A percentile compares a stretch with the other conserved stretches of the same genome.
These are phyloP conservation scores for Trifolium repens DNA, from an alignment of 306 rosid species.

Conservation along the genomic window DNA sequence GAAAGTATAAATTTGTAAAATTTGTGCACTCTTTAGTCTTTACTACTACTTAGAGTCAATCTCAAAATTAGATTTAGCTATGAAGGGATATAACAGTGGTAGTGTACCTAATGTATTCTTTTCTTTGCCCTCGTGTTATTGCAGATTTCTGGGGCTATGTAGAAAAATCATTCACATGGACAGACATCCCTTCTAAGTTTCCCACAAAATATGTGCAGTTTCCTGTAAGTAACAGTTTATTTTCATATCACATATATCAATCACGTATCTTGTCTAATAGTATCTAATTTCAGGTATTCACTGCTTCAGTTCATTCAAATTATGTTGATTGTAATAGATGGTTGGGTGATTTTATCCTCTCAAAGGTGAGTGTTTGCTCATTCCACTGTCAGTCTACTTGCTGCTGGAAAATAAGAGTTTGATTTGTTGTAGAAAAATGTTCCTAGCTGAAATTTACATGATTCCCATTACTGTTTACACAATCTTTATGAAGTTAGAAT, in stretches of 20 bases:
- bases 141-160: conserved; percentile 94
- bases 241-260: conserved; percentile 36
- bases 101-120: conserved; percentile 8
- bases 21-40: background rate
- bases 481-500: conserved; percentile 11
- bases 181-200: conserved; percentile 92
- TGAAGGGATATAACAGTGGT: conserved; percentile 16
- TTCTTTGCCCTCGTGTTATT: conserved; percentile 40
- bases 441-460: conserved; percentile 27
- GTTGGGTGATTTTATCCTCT: conserved; percentile 95
- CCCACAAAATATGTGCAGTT: conserved; percentile 96
- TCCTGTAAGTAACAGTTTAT: conserved; percentile 71
- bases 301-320: conserved; percentile 81
- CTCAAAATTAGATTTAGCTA: background rate
- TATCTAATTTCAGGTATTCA: conserved; percentile 70
- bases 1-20: conserved; percentile 17
- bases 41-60: conserved; percentile 2
- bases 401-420: background rate
- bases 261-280: conserved; percentile 22
- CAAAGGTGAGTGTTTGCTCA: conserved; percentile 71
- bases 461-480: conserved; percentile 14
- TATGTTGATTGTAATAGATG: conserved; percentile 98
- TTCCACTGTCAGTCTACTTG: conserved; percentile 28
- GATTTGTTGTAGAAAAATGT: conserved; percentile 14
- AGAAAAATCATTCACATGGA: conserved; percentile 94